Evolutionary conservation across 1,284 basidiomycete species (phyloP), one percentile per base, ranked within the genome.

Genomic region (Phylloboletellus chloephorus): DNA sequence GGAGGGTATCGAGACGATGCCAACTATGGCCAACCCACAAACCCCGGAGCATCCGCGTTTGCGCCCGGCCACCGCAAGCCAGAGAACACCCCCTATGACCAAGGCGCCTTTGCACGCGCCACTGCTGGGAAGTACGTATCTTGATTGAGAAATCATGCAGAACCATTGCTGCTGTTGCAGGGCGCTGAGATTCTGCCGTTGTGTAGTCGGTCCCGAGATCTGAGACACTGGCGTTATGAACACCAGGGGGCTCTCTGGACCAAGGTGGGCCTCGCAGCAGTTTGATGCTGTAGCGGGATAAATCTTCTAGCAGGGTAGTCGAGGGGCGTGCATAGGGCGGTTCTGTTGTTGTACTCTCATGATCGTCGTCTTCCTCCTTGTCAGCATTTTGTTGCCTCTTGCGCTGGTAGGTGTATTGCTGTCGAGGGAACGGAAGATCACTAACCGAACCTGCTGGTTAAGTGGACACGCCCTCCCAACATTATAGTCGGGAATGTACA

Each of bases 401-500:
- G 72, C 75, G 6, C 57, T 92, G 62, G 89, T 92, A 54, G 62
- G 78, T 46, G 19, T 13, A 31, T 22, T 37, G n/a, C 19, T 24
- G 11, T 25, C 17, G 19, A 33, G 28, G 24, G n/a, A 30, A 34
- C 4, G 6, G n/a, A 24, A 21, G 23, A 7, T 34, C 32, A 35
- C 32, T 61, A 4, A 57, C 4, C n/a, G 22, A 20, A 48, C 16
- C 46, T 37, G 28, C 13, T 34, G 28, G 31, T 21, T 44, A 37
- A 92, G 89, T 93, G 82, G 77, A 72, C 88, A 37, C 76, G 80
- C 21, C 89, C 89, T 5, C 89, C 89, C 0, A 76, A 78, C 47
- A 67, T 92, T 41, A 57, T 63, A n/a, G 69, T 93, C 45, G 78
- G 82, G 32, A 59, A 65, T 31, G 74, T 84, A 20, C 60, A 69